Base-by-base conservation (phyloP, 345 rosid species). In the Reutealis trisperma region DNA sequence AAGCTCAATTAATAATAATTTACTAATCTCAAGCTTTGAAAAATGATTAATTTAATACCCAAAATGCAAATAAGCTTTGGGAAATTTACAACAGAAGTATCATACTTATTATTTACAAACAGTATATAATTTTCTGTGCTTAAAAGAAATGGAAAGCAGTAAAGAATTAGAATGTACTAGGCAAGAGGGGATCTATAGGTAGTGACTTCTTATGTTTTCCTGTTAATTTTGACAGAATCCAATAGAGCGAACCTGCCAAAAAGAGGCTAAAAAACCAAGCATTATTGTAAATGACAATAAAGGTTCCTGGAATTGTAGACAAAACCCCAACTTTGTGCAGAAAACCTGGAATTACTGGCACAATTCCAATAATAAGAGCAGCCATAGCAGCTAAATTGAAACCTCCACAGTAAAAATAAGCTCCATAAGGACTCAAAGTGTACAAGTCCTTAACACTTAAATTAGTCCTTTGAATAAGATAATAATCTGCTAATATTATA, bases 211-310 rank as follows among this genome's bases (percentile, higher is more conserved):
- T 77, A 6, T 77, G 83, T 74, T 85, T 86, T 75, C 83, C 86
- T 55, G 64, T 73, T 51, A 88, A 69, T 80, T 25, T 5, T 37
- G 88, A 83, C 72, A 92, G 65, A 45, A 80, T 14, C 98, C 92
- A 91, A 64, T 91, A 89, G 1, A 90, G 55, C 57, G 89, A 81
- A 34, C 89, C 97, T 12, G 96, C 85, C 19, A 85, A 80, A 78
- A 95, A 84, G 83, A 92, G 92, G 84, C 96, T 87, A 62, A 95
- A 87, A 75, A 95, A 90, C 98, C 97, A 93, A 75, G 96, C 98
- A 67, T 93, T 92, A 80, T 92, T 89, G 83, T 95, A 95, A 37
- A 95, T 86, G 70, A 77, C 84, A 8, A 84, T 80, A 8, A 88
- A 89, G 5, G 78, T 69, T 69, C 81, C 78, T 2, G 90, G 77